A percentile compares a stretch with the other conserved stretches of the same genome.
Evolutionary conservation across 768 basidiomycete species (phyloP).

Genomic region (Termitomyces heimii): DNA sequence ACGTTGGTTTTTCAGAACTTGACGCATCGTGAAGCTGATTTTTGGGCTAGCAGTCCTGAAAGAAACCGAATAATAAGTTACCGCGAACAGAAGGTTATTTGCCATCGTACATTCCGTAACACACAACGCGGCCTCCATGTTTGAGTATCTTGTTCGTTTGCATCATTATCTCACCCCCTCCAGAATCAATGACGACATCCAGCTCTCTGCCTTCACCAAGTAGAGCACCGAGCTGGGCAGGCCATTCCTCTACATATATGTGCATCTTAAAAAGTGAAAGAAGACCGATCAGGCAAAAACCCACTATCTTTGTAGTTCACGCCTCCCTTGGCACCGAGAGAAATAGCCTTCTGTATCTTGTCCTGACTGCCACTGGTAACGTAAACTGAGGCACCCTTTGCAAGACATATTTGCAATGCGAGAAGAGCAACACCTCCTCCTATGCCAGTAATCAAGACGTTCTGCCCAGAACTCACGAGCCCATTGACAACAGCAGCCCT

Average conservation of each 20-base stretch:
- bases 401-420: constrained; percentile 70
- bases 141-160: constrained; percentile 46
- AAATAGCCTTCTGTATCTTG: constrained; percentile 63
- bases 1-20: constrained; percentile 70
- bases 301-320: constrained; percentile 64
- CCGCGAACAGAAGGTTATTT: background rate
- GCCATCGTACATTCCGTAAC: constrained; percentile 57
- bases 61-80: background rate
- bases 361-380: constrained; percentile 68
- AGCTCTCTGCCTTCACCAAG: constrained; percentile 34
- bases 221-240: constrained; percentile 36
- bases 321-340: constrained; percentile 73
- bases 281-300: constrained; percentile 11
- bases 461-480: constrained; percentile 53
- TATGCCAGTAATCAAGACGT: constrained; percentile 75
- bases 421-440: constrained; percentile 82
- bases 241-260: constrained; percentile 40
- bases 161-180: constrained; percentile 58
- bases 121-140: constrained; percentile 51
- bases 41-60: constrained; percentile 55
- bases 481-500: constrained; percentile 69
- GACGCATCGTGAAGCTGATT: constrained; percentile 69
- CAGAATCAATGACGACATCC: constrained; percentile 65
- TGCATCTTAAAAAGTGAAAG: background rate
- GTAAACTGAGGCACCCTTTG: constrained; percentile 73